A percentile compares a stretch with the other conserved stretches of the same genome.
phyloP scores from a whole-genome alignment of 177 flowering plant species.

The Vitis hybrid region DNA sequence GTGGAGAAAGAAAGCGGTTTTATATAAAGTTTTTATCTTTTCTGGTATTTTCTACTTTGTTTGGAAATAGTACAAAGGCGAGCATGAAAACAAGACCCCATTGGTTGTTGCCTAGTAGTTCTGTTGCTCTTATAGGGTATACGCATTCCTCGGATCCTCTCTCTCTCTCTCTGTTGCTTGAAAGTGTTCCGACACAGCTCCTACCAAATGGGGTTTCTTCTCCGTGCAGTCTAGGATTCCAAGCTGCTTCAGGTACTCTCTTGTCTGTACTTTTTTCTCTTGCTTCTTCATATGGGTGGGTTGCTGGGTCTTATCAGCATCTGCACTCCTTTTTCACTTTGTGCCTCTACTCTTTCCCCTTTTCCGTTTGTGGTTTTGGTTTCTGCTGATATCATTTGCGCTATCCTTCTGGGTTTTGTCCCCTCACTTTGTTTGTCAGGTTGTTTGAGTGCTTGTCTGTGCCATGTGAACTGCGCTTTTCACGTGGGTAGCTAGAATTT shows the following conservation, averaged over 20 bases:
- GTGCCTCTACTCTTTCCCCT: neutral
- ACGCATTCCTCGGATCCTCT: conserved; percentile 23
- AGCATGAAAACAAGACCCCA: conserved; percentile 37
- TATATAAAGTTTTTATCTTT: too few relatives aligned
- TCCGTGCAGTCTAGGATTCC: conserved; percentile 13
- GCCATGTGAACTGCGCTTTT: too few relatives aligned
- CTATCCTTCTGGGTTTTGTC: too few relatives aligned
- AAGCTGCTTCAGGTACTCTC: conserved; percentile 17
- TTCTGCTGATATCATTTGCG: too few relatives aligned
- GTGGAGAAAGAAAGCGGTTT: too few relatives aligned
- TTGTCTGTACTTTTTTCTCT: conserved; percentile 7
- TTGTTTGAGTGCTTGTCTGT: too few relatives aligned
- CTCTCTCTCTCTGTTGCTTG: conserved; percentile 15
- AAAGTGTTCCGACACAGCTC: conserved; percentile 38
- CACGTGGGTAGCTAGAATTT: neutral
- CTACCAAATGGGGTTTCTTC: conserved; percentile 31
- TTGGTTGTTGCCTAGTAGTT: conserved; percentile 40
- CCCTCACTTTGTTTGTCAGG: too few relatives aligned
- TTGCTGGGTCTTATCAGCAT: neutral
- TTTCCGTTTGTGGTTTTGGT: neutral
- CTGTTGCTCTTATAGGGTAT: conserved; percentile 22
- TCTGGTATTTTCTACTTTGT: too few relatives aligned
- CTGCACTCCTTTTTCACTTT: neutral
- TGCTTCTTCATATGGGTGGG: neutral
- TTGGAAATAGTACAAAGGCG: conserved; percentile 10